phyloP scores from a whole-genome alignment of 2,329 filamentous ascomycete genomes.

The Juglanconis oblonga region DNA sequence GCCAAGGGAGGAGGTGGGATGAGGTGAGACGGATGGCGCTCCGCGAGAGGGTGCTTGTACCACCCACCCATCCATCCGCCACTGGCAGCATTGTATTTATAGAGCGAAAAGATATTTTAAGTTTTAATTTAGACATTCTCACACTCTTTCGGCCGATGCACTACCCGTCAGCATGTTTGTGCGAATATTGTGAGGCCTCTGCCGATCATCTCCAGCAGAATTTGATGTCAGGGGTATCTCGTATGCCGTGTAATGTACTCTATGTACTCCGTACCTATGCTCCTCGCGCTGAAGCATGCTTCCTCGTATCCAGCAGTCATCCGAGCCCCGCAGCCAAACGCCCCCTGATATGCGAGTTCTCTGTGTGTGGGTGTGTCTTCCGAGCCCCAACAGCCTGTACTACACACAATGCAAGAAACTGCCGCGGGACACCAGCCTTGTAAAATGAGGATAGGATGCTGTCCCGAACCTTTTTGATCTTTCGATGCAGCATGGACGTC shows the following conservation, averaged over 20 bases:
- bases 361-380: background rate
- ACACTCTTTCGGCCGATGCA: background rate
- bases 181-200: background rate
- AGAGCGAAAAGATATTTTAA: background rate
- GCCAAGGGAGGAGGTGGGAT: background rate
- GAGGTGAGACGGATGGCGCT: background rate
- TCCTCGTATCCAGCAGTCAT: background rate
- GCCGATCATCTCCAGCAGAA: background rate
- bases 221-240: conserved; percentile 2
- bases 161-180: background rate
- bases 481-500: too few relatives aligned
- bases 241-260: conserved; percentile 5
- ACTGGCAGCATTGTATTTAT: background rate
- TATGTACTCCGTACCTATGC: background rate
- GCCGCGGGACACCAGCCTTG: too few relatives aligned
- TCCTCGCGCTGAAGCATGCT: background rate
- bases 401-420: too few relatives aligned
- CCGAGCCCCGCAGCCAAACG: background rate
- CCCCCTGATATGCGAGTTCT: background rate
- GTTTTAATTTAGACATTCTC: background rate
- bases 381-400: background rate
- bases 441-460: too few relatives aligned
- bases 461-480: too few relatives aligned
- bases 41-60: background rate
- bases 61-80: background rate